phyloP scores from a whole-genome alignment of 371 early-diverging fungal genomes.

The Quaeritorhiza haematococci region DNA sequence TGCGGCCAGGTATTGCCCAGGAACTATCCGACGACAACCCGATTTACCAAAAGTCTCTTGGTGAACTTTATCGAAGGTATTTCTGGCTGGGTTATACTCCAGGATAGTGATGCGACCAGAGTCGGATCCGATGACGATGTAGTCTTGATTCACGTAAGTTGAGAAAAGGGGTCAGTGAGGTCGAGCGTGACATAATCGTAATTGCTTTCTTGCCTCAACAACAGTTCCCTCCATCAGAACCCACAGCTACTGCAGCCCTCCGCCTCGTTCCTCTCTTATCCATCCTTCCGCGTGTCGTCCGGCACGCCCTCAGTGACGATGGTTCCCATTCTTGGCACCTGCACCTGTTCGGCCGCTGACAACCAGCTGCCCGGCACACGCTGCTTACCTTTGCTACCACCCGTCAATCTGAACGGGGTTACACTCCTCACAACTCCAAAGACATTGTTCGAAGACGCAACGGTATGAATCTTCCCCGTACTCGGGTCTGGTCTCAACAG shows the following conservation, averaged over 20 bases:
- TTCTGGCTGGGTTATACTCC: slow-evolving; percentile 75
- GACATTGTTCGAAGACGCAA: slow-evolving; percentile 64
- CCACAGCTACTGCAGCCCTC: not conserved
- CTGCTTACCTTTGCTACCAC: slow-evolving; percentile 42
- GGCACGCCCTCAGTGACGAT: not conserved
- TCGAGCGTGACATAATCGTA: not conserved
- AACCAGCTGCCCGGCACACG: not conserved
- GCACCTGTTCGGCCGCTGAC: no score
- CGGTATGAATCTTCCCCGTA: slow-evolving; percentile 74
- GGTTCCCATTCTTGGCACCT: no score
- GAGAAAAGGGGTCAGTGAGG: no score
- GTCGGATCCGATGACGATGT: slow-evolving; percentile 86
- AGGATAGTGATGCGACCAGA: slow-evolving; percentile 87
- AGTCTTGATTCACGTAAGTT: slow-evolving; percentile 54
- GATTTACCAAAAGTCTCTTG: slow-evolving; percentile 94
- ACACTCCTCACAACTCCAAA: slow-evolving; percentile 86
- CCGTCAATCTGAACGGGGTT: slow-evolving; percentile 48
- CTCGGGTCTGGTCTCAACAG: slow-evolving; percentile 71
- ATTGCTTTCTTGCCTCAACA: not conserved
- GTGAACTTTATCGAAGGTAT: slow-evolving; percentile 78
- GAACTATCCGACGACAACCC: slow-evolving; percentile 84
- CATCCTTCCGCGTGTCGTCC: not conserved
- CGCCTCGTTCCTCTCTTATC: no score
- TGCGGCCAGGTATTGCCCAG: slow-evolving; percentile 91
- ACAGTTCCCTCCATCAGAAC: not conserved